phyloP scores from a whole-genome alignment of 805 yeast genomes.

The Ogataea ganodermae region DNA sequence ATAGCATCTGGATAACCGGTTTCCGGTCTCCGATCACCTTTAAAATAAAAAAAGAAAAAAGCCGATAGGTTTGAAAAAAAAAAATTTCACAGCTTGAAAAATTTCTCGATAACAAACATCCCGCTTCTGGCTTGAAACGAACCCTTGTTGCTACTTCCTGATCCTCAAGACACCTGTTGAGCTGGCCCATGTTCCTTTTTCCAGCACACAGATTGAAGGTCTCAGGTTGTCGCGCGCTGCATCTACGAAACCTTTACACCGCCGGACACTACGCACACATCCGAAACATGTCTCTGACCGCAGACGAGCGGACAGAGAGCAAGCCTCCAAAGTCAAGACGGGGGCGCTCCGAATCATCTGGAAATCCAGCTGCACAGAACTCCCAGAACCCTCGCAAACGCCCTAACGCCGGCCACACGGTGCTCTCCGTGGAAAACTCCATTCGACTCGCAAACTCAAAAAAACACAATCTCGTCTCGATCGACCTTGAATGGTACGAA shows the following conservation, averaged over 20 bases:
- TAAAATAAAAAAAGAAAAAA: too few relatives aligned
- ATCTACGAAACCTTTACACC: background rate
- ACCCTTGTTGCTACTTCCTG: too few relatives aligned
- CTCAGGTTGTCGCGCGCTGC: background rate
- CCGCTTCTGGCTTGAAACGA: too few relatives aligned
- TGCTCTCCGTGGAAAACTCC: constrained; percentile 27
- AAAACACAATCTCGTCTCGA: constrained; percentile 25
- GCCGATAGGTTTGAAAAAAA: too few relatives aligned
- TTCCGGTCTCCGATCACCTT: background rate
- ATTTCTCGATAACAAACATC: background rate
- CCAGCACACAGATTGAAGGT: background rate
- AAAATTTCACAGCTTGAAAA: background rate
- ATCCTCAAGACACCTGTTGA: too few relatives aligned
- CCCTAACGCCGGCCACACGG: background rate
- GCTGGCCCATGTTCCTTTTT: background rate
- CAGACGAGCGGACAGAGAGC: background rate
- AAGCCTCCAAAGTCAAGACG: too few relatives aligned
- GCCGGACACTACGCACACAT: background rate
- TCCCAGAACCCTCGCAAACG: background rate
- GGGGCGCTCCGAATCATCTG: background rate
- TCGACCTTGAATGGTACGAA: constrained; percentile 31
- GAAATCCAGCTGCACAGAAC: too few relatives aligned
- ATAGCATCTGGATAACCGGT: background rate
- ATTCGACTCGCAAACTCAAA: constrained; percentile 26
- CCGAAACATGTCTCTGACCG: background rate